phyloP scores from a whole-genome alignment of 768 basidiomycete genomes.

The Boletus huronensis region DNA sequence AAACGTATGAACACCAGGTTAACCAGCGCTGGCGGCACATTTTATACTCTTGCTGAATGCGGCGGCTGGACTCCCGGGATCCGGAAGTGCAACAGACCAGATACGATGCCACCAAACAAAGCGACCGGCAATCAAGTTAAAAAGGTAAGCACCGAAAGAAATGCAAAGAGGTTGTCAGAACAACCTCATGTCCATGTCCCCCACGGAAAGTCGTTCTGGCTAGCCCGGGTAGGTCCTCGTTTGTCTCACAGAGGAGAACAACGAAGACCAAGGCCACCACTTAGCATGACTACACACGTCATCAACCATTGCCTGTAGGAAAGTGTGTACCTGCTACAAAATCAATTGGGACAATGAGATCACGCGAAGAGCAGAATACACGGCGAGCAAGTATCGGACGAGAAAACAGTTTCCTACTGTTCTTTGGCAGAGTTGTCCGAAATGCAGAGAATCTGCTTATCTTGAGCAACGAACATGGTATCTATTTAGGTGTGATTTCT shows the following conservation, averaged over 20 bases:
- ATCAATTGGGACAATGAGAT: background rate
- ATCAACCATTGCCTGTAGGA: background rate
- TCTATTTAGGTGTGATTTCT: background rate
- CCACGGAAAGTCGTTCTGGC: conserved; percentile 1
- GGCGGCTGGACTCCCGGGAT: background rate
- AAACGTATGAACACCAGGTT: background rate
- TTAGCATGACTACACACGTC: background rate
- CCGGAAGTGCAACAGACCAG: conserved; percentile 10
- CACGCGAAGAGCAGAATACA: background rate
- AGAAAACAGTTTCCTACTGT: background rate
- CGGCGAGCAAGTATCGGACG: background rate
- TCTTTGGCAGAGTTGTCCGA: background rate
- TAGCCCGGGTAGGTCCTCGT: background rate
- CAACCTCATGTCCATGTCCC: background rate
- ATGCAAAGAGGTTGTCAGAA: background rate
- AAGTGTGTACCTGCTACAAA: background rate
- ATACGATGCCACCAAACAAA: background rate
- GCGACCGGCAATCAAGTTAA: conserved; percentile 5
- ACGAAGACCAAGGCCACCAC: background rate
- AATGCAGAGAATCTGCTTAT: background rate
- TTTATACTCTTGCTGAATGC: conserved; percentile 9
- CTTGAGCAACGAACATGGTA: background rate
- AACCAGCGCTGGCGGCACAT: background rate
- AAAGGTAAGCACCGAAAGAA: background rate
- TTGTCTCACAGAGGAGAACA: background rate